Evolutionary conservation across 2,329 filamentous ascomycete genomes (phyloP), one percentile per base, ranked within the genome.

Genomic region (Monosporascus sp.): DNA sequence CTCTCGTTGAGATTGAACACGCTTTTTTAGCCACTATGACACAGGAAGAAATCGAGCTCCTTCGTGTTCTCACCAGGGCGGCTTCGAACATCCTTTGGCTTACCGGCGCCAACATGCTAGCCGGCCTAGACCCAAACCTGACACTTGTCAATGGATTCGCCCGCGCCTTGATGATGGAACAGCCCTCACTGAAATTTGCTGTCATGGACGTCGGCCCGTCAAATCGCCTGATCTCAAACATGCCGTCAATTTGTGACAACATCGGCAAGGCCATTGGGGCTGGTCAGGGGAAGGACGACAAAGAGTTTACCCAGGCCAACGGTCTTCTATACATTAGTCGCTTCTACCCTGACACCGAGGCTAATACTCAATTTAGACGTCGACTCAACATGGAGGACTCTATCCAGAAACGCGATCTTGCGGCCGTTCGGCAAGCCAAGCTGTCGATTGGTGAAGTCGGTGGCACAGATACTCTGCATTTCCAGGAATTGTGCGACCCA

Each of bases 311-410:
- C 1, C 44, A 57, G 5, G 6, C 11, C 1, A 31, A 55, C 4
- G 50, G 40, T 17, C 14, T 60, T 3, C 37, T 63, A 2, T 47
- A 63, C 43, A 48, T 63, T 20, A 67, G 64, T 31, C 58, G 65
- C 1, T 66, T 58, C 24, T 44, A 20, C 1, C 64, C 64, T 2
- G 62, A 64, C 15, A 1, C 37, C 1, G 15, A 44, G 2, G 40
- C 62, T 9, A 67, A 68, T 35, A 47, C 53, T 5, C 38, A 55
- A 0, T 64, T 65, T 51, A 55, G 57, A 2, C 56, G 53, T 5
- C 40, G 52, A 9, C 28, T 54, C 5, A 18, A 28, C 11, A n/a
- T 9, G 31, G 50, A 48, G 51, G 24, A 26, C 7, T 26, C 5
- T 26, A 26, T 7, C 24, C 5, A 26, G 24, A 51, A 49, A 22